A percentile compares a stretch with the other conserved stretches of the same genome.
Conservation (phyloP, 768 basidiomycete species). For the Coprinopsis sp. region DNA sequence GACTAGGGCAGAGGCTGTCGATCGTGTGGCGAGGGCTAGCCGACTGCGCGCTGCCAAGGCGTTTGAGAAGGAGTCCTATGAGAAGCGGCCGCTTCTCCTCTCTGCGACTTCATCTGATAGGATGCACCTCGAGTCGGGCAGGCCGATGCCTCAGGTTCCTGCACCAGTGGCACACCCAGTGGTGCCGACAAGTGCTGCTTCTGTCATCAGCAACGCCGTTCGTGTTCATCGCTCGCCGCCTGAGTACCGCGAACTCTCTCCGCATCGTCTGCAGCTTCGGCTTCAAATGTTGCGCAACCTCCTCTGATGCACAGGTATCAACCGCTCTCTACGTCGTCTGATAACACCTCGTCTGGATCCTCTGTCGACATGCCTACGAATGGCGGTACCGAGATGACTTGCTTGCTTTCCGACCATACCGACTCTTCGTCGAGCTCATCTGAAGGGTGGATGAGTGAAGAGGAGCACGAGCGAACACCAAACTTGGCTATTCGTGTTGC, state of each 20-base stretch:
- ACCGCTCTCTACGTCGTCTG: conserved; percentile 24
- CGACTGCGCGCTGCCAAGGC: conserved; percentile 40
- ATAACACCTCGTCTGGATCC: conserved; percentile 20
- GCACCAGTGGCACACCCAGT: too few species aligned
- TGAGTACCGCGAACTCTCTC: conserved; percentile 42
- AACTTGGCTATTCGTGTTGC: conserved; percentile 24
- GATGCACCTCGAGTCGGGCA: too few species aligned
- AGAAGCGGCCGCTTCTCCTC: conserved; percentile 4
- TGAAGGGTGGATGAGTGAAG: conserved; percentile 43
- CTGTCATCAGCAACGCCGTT: conserved; percentile 46
- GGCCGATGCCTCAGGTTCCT: conserved; percentile 9
- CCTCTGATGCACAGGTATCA: conserved; percentile 10
- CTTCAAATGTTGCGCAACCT: conserved; percentile 12
- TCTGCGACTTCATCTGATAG: too few species aligned
- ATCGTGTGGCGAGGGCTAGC: conserved; percentile 47
- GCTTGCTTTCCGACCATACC: conserved; percentile 53
- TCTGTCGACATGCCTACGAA: not conserved
- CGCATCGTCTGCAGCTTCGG: conserved; percentile 24
- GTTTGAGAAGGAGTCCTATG: conserved; percentile 19
- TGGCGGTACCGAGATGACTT: conserved; percentile 51
- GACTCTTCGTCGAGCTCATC: conserved; percentile 55
- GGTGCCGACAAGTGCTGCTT: too few species aligned
- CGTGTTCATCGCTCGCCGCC: conserved; percentile 54
- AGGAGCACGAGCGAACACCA: conserved; percentile 45
- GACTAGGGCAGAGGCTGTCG: conserved; percentile 48